Base-by-base conservation (phyloP, 768 basidiomycete genomes). In the Suillus sp. region DNA sequence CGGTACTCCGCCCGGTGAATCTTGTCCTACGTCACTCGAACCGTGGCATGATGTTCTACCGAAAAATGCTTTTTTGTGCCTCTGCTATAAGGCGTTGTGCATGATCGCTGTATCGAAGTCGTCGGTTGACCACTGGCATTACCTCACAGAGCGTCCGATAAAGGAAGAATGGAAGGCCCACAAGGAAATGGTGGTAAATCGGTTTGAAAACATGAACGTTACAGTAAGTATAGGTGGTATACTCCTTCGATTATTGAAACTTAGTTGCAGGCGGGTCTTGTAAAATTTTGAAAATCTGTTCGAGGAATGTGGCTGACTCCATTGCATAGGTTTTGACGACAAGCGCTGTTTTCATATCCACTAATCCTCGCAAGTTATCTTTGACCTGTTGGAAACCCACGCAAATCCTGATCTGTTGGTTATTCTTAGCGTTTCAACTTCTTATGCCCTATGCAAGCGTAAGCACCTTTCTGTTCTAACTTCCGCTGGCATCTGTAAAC, bases 21-120 rank as follows among this genome's bases (percentile, higher is more conserved):
- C 55, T 10, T 9, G n/a, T 37, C 51, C 18, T 34, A 11, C 30
- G 18, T 30, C 50, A 4, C n/a, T 11, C 10, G n/a, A 45, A 48
- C 20, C 20, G 11, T 53, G 51, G 51, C 10, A 32, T 11, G 30
- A 53, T n/a, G 27, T 18, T 27, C 51, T 20, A 32, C 51, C 51
- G 13, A n/a, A 53, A 32, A 53, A 53, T 20, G 11, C 2, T 13
- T 11, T 53, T n/a, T 38, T 4, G 55, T 1, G 14, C 16, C 6
- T 56, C 9, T 56, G 37, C 22, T 37, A 38, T 6, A 38, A 56
- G 22, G 16, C 37, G 9, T 56, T 38, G 55, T 56, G 37, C 25
- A 38, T 56, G 51, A 53, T 53, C 10, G 51, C 51, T 53, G 51
- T 53, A 7, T 53, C 51, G 30, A 53, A n/a, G 51, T 20, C 51